These are phyloP conservation scores for Megacollybia platyphylla DNA, from an alignment of 1,284 basidiomycete genomes.

Conservation along the genomic window DNA sequence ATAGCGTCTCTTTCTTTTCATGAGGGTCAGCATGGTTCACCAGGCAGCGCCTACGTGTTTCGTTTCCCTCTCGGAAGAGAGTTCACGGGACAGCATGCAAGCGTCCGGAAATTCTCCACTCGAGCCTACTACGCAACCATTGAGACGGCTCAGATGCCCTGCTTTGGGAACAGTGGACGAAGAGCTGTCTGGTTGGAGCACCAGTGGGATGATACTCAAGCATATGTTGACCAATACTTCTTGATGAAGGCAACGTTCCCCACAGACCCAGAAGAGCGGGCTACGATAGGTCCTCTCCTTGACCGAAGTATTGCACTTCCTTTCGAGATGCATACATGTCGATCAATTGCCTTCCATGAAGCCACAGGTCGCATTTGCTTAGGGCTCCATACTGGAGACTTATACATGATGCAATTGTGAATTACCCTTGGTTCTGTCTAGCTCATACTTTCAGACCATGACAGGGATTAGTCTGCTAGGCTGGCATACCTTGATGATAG, in stretches of 20 bases:
- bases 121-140: constrained; percentile 9
- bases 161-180: constrained; percentile 30
- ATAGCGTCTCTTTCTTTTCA: constrained; percentile 1
- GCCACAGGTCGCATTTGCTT: constrained; percentile 32
- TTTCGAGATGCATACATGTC: constrained; percentile 28
- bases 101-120: constrained; percentile 11
- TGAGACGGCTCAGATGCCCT: constrained; percentile 26
- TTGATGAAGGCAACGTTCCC: constrained; percentile 31
- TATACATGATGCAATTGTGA: constrained; percentile 38
- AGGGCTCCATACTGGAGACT: constrained; percentile 32
- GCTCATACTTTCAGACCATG: too few species aligned
- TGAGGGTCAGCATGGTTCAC: not conserved
- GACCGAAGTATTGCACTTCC: constrained; percentile 29
- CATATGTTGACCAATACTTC: constrained; percentile 23
- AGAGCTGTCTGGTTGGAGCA: constrained; percentile 41
- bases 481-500: too few species aligned
- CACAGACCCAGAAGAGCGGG: constrained; percentile 11
- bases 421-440: not conserved
- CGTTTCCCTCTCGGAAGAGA: not conserved
- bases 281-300: constrained; percentile 20
- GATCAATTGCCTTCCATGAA: constrained; percentile 38
- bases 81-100: not conserved
- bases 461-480: too few species aligned
- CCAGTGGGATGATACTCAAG: constrained; percentile 21
- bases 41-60: constrained; percentile 1